These are phyloP conservation scores for Diversispora eburnea DNA, from an alignment of 192 early-diverging fungal genomes.

Conservation along the genomic window DNA sequence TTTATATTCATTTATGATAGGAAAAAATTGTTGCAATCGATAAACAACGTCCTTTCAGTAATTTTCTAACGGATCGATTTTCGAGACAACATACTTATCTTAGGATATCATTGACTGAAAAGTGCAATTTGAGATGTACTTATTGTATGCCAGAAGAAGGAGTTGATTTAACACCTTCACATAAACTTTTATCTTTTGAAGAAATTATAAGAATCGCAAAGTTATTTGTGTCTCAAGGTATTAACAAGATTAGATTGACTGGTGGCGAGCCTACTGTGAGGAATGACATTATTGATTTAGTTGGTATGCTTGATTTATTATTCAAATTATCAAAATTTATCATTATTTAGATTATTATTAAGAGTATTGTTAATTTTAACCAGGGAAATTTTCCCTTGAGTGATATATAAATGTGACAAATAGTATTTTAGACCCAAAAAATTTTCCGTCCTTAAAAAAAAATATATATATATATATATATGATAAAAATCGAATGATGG, in stretches of 20 bases:
- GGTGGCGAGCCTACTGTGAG: constrained; percentile 96
- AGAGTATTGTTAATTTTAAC: too few relatives aligned
- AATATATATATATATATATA: too few relatives aligned
- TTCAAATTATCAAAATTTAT: neutral
- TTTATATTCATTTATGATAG: constrained; percentile 19
- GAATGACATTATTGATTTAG: constrained; percentile 82
- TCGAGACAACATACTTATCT: constrained; percentile 88
- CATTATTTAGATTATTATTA: neutral
- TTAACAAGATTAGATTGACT: constrained; percentile 92
- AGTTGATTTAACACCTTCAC: constrained; percentile 63
- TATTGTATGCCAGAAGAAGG: constrained; percentile 98
- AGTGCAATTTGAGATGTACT: constrained; percentile 93
- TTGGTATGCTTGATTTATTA: constrained; percentile 45
- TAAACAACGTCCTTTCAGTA: constrained; percentile 41
- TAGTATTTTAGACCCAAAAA: too few relatives aligned
- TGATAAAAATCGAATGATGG: too few relatives aligned
- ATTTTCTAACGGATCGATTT: constrained; percentile 70
- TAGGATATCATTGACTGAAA: constrained; percentile 91
- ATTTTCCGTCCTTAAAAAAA: too few relatives aligned
- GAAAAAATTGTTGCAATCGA: constrained; percentile 43
- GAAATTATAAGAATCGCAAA: constrained; percentile 80
- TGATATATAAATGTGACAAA: too few relatives aligned
- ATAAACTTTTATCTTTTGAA: constrained; percentile 67
- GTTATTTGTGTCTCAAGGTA: constrained; percentile 84
- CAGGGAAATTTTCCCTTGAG: too few relatives aligned